A percentile compares a stretch with the other conserved stretches of the same genome.
Evolutionary conservation across 2,329 filamentous ascomycete species (phyloP).

Genomic region (Chaetoscypha palmicola): DNA sequence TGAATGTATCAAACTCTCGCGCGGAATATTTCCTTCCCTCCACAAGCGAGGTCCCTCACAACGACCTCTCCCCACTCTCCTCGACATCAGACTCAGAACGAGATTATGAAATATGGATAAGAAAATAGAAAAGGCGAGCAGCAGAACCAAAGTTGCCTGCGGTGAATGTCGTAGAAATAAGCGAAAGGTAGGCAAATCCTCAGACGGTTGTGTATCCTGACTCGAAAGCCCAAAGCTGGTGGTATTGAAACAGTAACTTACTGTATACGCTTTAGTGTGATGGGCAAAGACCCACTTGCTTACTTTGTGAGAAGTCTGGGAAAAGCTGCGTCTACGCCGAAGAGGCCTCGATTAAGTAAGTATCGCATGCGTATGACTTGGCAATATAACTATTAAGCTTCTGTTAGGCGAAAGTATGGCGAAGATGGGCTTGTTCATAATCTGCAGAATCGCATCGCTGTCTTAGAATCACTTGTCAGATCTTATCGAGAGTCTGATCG

Average conservation of each 20-base stretch:
- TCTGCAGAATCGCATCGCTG: conserved; percentile 1
- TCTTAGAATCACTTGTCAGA: neutral
- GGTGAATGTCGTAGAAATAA: conserved; percentile 13
- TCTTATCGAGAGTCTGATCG: conserved; percentile 3
- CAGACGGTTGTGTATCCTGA: neutral
- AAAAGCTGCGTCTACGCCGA: conserved; percentile 3
- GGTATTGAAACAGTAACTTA: no score
- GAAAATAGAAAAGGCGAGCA: neutral
- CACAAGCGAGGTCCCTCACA: neutral
- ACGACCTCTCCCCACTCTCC: neutral
- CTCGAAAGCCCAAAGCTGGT: neutral
- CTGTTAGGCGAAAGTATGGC: conserved; percentile 2
- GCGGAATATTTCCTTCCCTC: neutral
- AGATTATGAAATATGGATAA: neutral
- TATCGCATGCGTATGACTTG: neutral
- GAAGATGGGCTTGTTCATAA: conserved; percentile 2
- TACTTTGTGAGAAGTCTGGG: conserved; percentile 3
- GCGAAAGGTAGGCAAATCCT: conserved; percentile 7
- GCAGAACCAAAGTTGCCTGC: conserved; percentile 8
- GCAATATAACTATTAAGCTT: neutral
- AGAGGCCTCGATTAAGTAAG: neutral
- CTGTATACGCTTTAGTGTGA: conserved; percentile 10
- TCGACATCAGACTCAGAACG: neutral
- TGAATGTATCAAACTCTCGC: no score
- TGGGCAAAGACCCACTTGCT: conserved; percentile 8